phyloP scores from a whole-genome alignment of 2,329 filamentous ascomycete genomes.

The Ophiosphaerella korrae region DNA sequence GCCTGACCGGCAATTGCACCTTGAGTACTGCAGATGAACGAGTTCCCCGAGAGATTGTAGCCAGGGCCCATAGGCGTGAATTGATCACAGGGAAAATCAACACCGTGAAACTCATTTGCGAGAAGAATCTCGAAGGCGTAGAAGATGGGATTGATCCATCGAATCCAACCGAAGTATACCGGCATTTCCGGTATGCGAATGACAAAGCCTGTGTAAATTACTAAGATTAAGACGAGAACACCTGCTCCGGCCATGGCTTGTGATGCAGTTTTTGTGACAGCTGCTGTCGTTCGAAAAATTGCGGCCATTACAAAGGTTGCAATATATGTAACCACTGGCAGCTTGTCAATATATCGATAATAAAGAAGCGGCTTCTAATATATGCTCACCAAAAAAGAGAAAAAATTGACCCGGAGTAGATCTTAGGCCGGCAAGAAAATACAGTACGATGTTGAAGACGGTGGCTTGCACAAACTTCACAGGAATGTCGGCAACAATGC shows the following conservation, averaged over 20 bases:
- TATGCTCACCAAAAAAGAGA: conserved; percentile 65
- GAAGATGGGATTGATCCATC: conserved; percentile 73
- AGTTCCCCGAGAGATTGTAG: conserved; percentile 25
- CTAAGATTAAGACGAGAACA: conserved; percentile 65
- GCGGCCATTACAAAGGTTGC: conserved; percentile 75
- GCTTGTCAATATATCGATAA: neutral
- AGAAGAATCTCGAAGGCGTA: conserved; percentile 82
- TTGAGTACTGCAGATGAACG: conserved; percentile 46
- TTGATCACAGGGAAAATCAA: conserved; percentile 40
- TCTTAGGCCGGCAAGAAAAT: conserved; percentile 83
- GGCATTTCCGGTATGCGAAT: conserved; percentile 66
- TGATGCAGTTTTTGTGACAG: conserved; percentile 69
- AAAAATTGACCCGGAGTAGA: conserved; percentile 78
- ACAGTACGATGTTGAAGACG: conserved; percentile 77
- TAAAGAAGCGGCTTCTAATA: neutral
- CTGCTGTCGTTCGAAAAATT: conserved; percentile 79
- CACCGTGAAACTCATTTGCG: conserved; percentile 68
- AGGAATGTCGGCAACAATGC: conserved; percentile 82
- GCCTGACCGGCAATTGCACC: conserved; percentile 48
- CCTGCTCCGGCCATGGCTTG: conserved; percentile 62
- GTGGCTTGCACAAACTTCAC: conserved; percentile 75
- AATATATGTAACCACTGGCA: conserved; percentile 54
- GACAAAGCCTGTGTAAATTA: conserved; percentile 71
- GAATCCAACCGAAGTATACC: conserved; percentile 48
- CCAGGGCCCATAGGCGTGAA: conserved; percentile 49